These are phyloP conservation scores for Mycoemilia scoparia DNA, from an alignment of 192 early-diverging fungal genomes.

Conservation along the genomic window DNA sequence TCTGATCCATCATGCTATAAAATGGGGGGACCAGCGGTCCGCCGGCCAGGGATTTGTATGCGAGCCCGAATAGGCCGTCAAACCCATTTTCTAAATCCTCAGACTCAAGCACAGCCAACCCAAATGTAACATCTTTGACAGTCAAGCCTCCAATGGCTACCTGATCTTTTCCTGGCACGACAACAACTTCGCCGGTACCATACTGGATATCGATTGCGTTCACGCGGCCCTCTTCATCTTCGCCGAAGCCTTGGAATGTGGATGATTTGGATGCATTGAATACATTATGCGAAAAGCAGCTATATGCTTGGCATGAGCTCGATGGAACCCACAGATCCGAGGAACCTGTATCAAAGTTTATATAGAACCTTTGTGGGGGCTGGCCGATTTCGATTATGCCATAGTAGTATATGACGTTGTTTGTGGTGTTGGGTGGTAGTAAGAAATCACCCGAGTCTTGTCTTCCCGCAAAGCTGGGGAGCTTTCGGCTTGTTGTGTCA, in stretches of 20 bases:
- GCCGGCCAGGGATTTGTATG: slow-evolving; percentile 18
- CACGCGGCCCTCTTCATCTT: slow-evolving; percentile 43
- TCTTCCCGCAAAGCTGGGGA: no score
- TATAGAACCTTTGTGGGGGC: slow-evolving; percentile 51
- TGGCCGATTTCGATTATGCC: slow-evolving; percentile 49
- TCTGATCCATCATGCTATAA: slow-evolving; percentile 9
- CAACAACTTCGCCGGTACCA: slow-evolving; percentile 51
- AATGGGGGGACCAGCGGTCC: slow-evolving; percentile 19
- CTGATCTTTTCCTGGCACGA: slow-evolving; percentile 13
- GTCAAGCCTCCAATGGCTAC: no score
- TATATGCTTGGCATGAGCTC: slow-evolving; percentile 40
- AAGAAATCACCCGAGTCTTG: no score
- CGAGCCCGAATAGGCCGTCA: slow-evolving; percentile 26
- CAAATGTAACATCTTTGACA: slow-evolving; percentile 19
- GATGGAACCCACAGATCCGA: slow-evolving; percentile 61
- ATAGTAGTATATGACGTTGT: no score
- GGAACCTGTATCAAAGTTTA: slow-evolving; percentile 51
- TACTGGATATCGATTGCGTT: slow-evolving; percentile 90
- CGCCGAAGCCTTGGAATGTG: slow-evolving; percentile 33
- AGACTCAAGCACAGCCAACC: slow-evolving; percentile 17
- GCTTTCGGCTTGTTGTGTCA: no score
- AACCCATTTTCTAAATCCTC: slow-evolving; percentile 24
- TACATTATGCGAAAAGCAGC: slow-evolving; percentile 64
- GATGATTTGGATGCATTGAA: slow-evolving; percentile 51
- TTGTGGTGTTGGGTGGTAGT: no score